Evolutionary conservation across 2,329 filamentous ascomycete genomes (phyloP), one percentile per base, ranked within the genome.

Genomic region (Stemphylium lycopersici): DNA sequence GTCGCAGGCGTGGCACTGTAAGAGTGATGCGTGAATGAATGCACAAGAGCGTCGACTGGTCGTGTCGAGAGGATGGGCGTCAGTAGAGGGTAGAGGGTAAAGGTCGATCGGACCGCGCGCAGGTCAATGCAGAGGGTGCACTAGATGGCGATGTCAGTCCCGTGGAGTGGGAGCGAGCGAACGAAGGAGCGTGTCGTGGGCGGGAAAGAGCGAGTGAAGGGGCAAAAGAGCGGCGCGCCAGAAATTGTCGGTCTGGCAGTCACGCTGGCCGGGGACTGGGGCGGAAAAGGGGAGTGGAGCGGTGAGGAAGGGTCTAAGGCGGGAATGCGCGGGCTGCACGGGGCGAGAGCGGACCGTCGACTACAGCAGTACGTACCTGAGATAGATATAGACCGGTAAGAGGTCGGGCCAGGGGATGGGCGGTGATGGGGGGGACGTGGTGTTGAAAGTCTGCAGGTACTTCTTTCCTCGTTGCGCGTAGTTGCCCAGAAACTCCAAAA

Each of bases 61-160:
- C 20, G 20, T 56, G 63, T 63, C 41, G 49, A 59, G 62, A 54
- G 66, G 62, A 57, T 62, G 66, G 50, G 44, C 61, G 48, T 61
- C 50, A 62, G 53, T 53, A 58, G 20, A 20, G 20, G 20, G 20
- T 20, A 61, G 44, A 47, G 63, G 67, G 59, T 59, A 71, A 63
- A 56, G 61, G 59, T 62, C 58, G 66, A 61, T 57, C 67, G 70
- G 73, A 68, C 65, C 72, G 67, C 73, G 71, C 56, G 61, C 59
- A 69, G 73, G 72, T 73, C 73, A 76, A 76, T 75, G 72, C 73
- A 71, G 68, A 56, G 59, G 66, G 60, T 61, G 65, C 64, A 71
- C 71, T 73, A 70, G 60, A 67, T 60, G 59, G 58, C 47, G 55
- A 66, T 32, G 64, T 69, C 59, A 66, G 70, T 73, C 65, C 66